These are phyloP conservation scores for Yamadazyma triangularis DNA, from an alignment of 1,139 yeast species.

Conservation along the genomic window DNA sequence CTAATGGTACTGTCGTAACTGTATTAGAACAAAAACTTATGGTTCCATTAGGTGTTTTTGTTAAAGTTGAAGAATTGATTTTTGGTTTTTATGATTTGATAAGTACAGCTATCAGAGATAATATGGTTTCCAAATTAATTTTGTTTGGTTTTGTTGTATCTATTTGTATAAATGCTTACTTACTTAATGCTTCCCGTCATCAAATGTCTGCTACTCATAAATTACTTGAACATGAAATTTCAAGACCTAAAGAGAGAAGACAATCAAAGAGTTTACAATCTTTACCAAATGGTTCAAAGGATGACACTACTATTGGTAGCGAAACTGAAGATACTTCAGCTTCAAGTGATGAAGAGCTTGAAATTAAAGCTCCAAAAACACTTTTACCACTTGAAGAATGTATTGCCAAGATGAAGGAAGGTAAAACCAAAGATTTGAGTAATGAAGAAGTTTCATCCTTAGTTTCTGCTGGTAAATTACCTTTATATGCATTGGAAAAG, in stretches of 20 bases:
- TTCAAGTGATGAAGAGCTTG: constrained; percentile 17
- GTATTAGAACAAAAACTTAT: constrained; percentile 64
- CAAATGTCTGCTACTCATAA: constrained; percentile 43
- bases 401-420: constrained; percentile 59
- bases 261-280: constrained; percentile 3
- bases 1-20: constrained; percentile 58
- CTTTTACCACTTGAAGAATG: constrained; percentile 57
- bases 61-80: constrained; percentile 63
- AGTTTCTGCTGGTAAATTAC: constrained; percentile 74
- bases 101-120: constrained; percentile 77
- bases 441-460: constrained; percentile 73
- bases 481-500: constrained; percentile 90
- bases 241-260: no score
- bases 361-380: constrained; percentile 20
- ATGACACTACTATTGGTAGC: constrained; percentile 4
- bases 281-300: constrained; percentile 4
- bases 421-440: constrained; percentile 59
- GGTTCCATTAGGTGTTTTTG: constrained; percentile 61
- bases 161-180: constrained; percentile 75
- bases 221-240: constrained; percentile 39
- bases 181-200: constrained; percentile 70
- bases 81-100: constrained; percentile 51
- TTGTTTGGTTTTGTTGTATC: constrained; percentile 73
- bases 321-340: constrained; percentile 8
- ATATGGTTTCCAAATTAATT: constrained; percentile 71